A percentile compares a stretch with the other conserved stretches of the same genome.
These are phyloP conservation scores for Ceratocystis alfenasii DNA, from an alignment of 2,329 filamentous ascomycete species.

Conservation along the genomic window DNA sequence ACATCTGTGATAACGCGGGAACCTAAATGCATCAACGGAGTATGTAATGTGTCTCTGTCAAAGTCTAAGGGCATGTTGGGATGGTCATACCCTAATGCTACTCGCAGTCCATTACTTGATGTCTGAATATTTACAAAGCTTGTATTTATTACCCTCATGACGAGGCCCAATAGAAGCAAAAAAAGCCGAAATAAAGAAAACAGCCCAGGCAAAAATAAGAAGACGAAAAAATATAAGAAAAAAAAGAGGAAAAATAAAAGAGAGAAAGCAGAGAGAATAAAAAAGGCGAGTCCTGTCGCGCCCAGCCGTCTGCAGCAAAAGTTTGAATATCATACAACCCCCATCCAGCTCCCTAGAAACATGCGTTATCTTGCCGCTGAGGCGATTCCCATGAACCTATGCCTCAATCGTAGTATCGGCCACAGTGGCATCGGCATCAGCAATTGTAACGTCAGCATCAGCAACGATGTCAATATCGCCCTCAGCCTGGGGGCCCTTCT, in stretches of 20 bases:
- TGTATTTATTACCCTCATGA: not conserved
- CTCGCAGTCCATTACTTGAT: no score
- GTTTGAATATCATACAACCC: conserved; percentile 19
- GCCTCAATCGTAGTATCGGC: conserved; percentile 23
- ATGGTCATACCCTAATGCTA: no score
- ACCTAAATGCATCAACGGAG: no score
- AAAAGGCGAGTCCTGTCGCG: conserved; percentile 18
- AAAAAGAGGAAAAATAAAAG: conserved; percentile 7
- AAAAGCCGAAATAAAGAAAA: conserved; percentile 12
- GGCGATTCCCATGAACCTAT: not conserved
- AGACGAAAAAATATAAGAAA: conserved; percentile 9
- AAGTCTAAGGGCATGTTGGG: no score
- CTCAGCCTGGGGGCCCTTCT: conserved; percentile 31
- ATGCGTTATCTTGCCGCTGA: not conserved
- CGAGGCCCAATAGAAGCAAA: not conserved
- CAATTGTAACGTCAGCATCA: conserved; percentile 28
- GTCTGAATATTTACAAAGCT: not conserved
- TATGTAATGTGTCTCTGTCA: no score
- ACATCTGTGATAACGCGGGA: no score
- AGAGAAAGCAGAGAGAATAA: conserved; percentile 19
- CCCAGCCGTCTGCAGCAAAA: conserved; percentile 5
- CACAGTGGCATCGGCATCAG: conserved; percentile 25
- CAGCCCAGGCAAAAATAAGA: conserved; percentile 4
- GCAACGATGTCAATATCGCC: conserved; percentile 1
- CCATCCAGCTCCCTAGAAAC: not conserved